phyloP scores from a whole-genome alignment of 2,329 filamentous ascomycete genomes.

The Hypoxylon sp. region DNA sequence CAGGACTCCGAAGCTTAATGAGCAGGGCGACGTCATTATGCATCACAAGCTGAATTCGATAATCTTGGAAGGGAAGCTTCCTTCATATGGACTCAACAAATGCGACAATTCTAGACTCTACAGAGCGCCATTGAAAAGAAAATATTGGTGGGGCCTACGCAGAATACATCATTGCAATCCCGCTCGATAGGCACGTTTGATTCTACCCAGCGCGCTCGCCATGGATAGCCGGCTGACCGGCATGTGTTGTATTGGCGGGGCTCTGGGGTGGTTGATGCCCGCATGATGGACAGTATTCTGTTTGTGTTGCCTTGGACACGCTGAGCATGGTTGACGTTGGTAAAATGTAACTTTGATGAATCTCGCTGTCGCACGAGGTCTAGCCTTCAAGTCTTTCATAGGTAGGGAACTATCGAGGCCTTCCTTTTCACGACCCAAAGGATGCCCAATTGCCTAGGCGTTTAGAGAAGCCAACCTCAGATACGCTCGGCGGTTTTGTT shows the following conservation, averaged over 20 bases:
- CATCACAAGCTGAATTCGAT: slow-evolving; percentile 15
- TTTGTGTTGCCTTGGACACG: slow-evolving; percentile 6
- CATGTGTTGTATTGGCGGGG: slow-evolving; percentile 30
- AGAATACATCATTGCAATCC: slow-evolving; percentile 22
- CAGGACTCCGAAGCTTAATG: slow-evolving; percentile 12
- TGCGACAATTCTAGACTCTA: slow-evolving; percentile 20
- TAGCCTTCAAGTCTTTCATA: slow-evolving; percentile 9
- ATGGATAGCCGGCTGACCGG: slow-evolving; percentile 30
- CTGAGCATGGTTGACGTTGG: slow-evolving; percentile 14
- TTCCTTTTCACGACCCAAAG: slow-evolving; percentile 25
- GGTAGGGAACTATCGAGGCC: slow-evolving; percentile 9
- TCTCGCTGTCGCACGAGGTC: slow-evolving; percentile 22
- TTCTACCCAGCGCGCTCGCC: slow-evolving; percentile 9
- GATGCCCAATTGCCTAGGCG: slow-evolving; percentile 36
- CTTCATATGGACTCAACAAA: slow-evolving; percentile 4
- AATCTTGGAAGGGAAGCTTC: slow-evolving; percentile 27
- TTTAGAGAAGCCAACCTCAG: slow-evolving; percentile 5
- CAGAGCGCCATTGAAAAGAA: slow-evolving; percentile 17
- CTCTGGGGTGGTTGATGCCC: slow-evolving; percentile 2
- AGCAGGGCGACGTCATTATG: slow-evolving; percentile 33
- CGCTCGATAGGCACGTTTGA: slow-evolving; percentile 1
- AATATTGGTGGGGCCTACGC: background rate
- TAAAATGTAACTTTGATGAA: slow-evolving; percentile 33
- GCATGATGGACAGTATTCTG: slow-evolving; percentile 9
- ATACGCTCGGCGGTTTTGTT: background rate